Base-by-base conservation (phyloP, 1,139 yeast species). In the Yamadazyma atlantica region DNA sequence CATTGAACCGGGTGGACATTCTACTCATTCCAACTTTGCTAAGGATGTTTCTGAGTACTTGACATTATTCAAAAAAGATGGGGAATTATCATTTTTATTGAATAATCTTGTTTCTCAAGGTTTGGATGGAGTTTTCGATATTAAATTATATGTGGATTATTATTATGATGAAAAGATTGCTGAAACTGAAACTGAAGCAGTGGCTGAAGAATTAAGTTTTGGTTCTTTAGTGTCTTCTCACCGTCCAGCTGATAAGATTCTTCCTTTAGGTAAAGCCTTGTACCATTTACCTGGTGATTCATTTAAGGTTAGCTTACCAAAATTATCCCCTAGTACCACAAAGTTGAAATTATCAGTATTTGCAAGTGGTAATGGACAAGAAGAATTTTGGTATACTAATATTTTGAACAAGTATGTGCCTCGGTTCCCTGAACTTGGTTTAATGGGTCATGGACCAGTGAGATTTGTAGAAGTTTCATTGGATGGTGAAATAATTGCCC, bases 331-430 rank as follows among this genome's bases (percentile, higher is more conserved):
- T 19, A 80, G 81, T 53, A 78, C 86, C 8, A 76, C 85, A 9
- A 69, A 81, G 38, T 78, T 78, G 29, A 66, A 67, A 34, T 60
- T 86, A 28, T 73, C 84, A 7, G 57, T 87, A 3, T 80, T 78
- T 50, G 78, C 86, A 3, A 79, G 87, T 14, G 96, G 94, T 2
- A 85, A 83, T 51, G 81, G 81, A 1, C 79, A 75, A 29, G 96
- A 87, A 57, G 96, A 88, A 60, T 85, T 85, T 53, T 87, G 95
- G 95, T 87, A 83, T 59, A 60, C 79, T 11, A 82, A 84, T 50
- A 75, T 78, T 13, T 49, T 82, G 37, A 85, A 81, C 43, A 59
- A 66, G 32, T 70, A 60, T 46, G 64, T 63, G 14, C 51, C 62
- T 22, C 49, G 58, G 9, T 78, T 76, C 43, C 53, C 62, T 29